phyloP scores from a whole-genome alignment of 306 rosid genomes.

The Lupinus albus region DNA sequence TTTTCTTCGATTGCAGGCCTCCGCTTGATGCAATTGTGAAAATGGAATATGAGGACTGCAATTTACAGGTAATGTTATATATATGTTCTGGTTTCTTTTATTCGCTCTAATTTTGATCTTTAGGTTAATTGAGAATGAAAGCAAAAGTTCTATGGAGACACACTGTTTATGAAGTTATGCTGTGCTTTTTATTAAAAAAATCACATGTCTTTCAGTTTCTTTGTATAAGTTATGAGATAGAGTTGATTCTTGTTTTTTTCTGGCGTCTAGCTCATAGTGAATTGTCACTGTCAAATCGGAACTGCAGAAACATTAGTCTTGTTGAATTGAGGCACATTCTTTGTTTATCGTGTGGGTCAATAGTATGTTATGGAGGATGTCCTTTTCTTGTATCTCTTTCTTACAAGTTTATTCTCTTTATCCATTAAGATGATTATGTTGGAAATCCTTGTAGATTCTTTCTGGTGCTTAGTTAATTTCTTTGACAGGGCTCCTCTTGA shows the following conservation, averaged over 20 bases:
- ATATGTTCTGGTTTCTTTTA: not conserved
- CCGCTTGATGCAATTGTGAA: conserved; percentile 31
- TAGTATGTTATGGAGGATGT: not conserved
- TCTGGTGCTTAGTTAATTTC: not conserved
- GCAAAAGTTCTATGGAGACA: not conserved
- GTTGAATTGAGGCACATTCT: not conserved
- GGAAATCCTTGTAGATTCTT: not conserved
- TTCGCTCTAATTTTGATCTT: not conserved
- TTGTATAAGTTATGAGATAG: not conserved
- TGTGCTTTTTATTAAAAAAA: not conserved
- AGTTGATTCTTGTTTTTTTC: not conserved
- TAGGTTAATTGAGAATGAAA: no score
- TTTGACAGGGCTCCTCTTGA: not conserved
- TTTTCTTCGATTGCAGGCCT: conserved; percentile 26
- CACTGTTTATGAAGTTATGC: not conserved
- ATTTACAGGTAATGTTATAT: conserved; percentile 42
- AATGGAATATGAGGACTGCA: conserved; percentile 32
- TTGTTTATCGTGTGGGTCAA: not conserved
- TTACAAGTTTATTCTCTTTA: not conserved
- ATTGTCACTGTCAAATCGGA: no score
- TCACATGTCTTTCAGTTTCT: not conserved
- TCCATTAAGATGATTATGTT: not conserved
- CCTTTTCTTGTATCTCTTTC: not conserved
- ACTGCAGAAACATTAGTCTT: not conserved
- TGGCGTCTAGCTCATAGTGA: not conserved